Percentiles rank a stretch among this genome's conserved stretches.
Evolutionary conservation across 1,284 basidiomycete genomes (phyloP).

Genomic region (Cryptococcus sp.): DNA sequence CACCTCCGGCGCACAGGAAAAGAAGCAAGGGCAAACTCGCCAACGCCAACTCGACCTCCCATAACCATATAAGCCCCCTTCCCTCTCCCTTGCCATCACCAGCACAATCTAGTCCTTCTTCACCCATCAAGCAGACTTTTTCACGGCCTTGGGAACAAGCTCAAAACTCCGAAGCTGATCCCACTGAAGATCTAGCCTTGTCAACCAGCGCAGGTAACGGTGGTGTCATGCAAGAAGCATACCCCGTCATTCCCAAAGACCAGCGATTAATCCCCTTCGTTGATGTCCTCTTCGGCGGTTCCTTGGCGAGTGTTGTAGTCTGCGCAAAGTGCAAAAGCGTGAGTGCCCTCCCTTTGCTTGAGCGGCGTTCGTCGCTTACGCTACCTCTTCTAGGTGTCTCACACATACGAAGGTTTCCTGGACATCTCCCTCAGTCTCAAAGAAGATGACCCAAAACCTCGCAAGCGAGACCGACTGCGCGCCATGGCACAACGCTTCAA

Average conservation of each 20-base stretch:
- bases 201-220: neutral
- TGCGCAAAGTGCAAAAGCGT: conserved; percentile 85
- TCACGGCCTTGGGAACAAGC: conserved; percentile 18
- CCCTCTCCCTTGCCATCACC: conserved; percentile 34
- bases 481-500: conserved; percentile 66
- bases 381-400: conserved; percentile 64
- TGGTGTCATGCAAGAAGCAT: conserved; percentile 15
- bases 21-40: conserved; percentile 1
- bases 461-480: conserved; percentile 66
- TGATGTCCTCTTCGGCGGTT: conserved; percentile 86
- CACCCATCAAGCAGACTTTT: conserved; percentile 16
- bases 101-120: conserved; percentile 20
- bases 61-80: conserved; percentile 25
- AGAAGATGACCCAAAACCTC: conserved; percentile 45
- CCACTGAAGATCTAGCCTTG: neutral
- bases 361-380: neutral
- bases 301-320: conserved; percentile 82
- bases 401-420: conserved; percentile 90
- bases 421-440: conserved; percentile 86
- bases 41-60: neutral
- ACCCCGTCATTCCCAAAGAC: conserved; percentile 38
- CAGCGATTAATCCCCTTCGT: conserved; percentile 69
- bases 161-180: conserved; percentile 1
- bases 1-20: conserved; percentile 3
- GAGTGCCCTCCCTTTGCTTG: conserved; percentile 16